Percentiles rank a stretch among this genome's conserved stretches.
Conservation (phyloP, 2,329 filamentous ascomycete genomes). For the Drechmeria coniospora region DNA sequence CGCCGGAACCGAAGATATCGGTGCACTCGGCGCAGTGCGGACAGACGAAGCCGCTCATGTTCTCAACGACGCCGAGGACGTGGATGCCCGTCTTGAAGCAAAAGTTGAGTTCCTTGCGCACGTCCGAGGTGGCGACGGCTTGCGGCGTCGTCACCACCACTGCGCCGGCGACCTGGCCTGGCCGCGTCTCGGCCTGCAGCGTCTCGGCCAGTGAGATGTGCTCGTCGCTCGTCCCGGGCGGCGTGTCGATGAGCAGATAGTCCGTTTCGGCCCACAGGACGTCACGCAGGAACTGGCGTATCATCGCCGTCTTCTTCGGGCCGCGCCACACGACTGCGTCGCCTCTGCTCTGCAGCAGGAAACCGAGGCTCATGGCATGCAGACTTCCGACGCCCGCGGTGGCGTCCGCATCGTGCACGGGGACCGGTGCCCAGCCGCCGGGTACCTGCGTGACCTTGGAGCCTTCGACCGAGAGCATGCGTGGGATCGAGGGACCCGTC, state of each 20-base stretch:
- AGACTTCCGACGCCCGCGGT: conserved; percentile 43
- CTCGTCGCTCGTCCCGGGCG: conserved; percentile 90
- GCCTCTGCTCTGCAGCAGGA: conserved; percentile 66
- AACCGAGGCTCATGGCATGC: conserved; percentile 83
- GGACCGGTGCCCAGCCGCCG: conserved; percentile 81
- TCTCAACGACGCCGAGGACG: conserved; percentile 83
- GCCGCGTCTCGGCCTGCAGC: conserved; percentile 45
- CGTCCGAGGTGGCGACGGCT: conserved; percentile 82
- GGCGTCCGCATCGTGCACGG: conserved; percentile 52
- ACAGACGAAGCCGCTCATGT: conserved; percentile 90
- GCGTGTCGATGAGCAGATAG: conserved; percentile 88
- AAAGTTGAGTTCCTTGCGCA: conserved; percentile 89
- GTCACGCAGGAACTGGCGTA: conserved; percentile 85
- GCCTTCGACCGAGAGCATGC: conserved; percentile 79
- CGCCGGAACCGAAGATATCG: conserved; percentile 84
- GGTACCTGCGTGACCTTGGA: conserved; percentile 84
- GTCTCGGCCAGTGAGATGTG: conserved; percentile 91
- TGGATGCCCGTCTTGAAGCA: conserved; percentile 69
- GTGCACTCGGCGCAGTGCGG: conserved; percentile 71
- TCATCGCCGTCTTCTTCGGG: conserved; percentile 98
- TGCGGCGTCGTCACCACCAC: conserved; percentile 95
- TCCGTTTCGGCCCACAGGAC: conserved; percentile 82
- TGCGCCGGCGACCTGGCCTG: conserved; percentile 64
- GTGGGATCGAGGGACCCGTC: conserved; percentile 89
- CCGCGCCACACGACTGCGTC: conserved; percentile 96